Base-by-base conservation (phyloP, 306 rosid species). In the Glycine tomentella region DNA sequence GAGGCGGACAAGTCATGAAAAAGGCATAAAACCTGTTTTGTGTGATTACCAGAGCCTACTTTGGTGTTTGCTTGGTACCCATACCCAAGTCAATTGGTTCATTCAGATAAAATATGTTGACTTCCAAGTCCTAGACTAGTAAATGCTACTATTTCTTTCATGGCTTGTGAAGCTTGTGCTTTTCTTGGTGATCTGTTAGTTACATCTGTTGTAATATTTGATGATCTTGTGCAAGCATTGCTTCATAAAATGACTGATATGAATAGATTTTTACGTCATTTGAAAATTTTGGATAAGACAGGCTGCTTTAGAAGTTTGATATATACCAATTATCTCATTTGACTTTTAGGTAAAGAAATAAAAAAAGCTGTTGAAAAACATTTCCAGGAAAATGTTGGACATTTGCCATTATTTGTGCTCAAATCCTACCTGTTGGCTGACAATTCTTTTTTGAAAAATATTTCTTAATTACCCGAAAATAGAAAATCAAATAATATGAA, bases 21-120 rank as follows among this genome's bases (percentile, higher is more conserved):
- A 69, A 79, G n/a, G 73, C 79, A 81, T 77, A 51, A 4, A 71
- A 72, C 69, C 25, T 64, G 58, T 64, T 71, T 75, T 66, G 77
- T 77, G 73, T 77, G 86, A 70, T 78, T 67, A 73, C 55, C 33
- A 25, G 78, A 25, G 62, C 16, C 69, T 51, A 17, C 46, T 5
- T 34, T 46, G 11, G 46, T 75, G 55, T 59, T 69, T 68, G 42
- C 73, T 69, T 68, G 55, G 66, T 42, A 69, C 53, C 67, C 49
- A 61, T 69, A 69, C 50, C 45, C 46, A 79, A 55, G 74, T 79
- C 74, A 66, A 74, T 83, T 78, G 79, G 78, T 87, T 87, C 81
- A 80, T 83, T 87, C 76, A 76, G 83, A 72, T 80, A 67, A n/a
- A 67, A 65, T 66, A 66, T 52, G 48, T 53, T 46, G 63, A 48